Evolutionary conservation across 768 basidiomycete genomes (phyloP).

Genomic region (Russula brevipes): DNA sequence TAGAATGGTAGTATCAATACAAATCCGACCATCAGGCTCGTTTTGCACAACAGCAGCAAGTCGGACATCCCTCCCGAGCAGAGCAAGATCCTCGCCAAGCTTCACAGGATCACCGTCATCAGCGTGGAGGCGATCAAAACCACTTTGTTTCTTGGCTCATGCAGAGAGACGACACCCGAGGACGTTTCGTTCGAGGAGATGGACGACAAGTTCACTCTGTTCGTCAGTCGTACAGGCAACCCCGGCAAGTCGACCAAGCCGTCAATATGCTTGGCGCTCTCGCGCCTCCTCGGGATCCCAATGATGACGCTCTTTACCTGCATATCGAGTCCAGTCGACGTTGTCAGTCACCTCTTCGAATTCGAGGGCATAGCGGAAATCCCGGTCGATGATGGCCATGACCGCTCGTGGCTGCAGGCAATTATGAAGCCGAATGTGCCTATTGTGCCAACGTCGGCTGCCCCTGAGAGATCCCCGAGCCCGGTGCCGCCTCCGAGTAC

Average conservation of each 20-base stretch:
- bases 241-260: constrained; percentile 1
- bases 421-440: constrained; percentile 13
- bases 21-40: constrained; percentile 2
- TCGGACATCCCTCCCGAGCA: constrained; percentile 7
- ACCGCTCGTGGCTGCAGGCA: constrained; percentile 19
- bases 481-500: not conserved
- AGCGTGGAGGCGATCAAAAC: constrained; percentile 12
- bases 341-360: not conserved
- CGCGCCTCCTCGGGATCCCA: constrained; percentile 6
- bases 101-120: constrained; percentile 17
- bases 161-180: not conserved
- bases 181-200: constrained; percentile 6
- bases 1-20: not conserved
- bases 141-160: constrained; percentile 8
- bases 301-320: constrained; percentile 8
- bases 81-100: constrained; percentile 5
- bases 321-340: not conserved
- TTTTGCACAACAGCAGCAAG: constrained; percentile 2
- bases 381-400: constrained; percentile 8
- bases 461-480: constrained; percentile 5
- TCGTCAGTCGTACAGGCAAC: constrained; percentile 5
- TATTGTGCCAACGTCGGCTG: not conserved
- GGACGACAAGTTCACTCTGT: constrained; percentile 12
- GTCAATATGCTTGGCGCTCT: constrained; percentile 5
- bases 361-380: constrained; percentile 2